These are phyloP conservation scores for Taphrina wiesneri DNA, from an alignment of 1,139 yeast genomes.

Conservation along the genomic window DNA sequence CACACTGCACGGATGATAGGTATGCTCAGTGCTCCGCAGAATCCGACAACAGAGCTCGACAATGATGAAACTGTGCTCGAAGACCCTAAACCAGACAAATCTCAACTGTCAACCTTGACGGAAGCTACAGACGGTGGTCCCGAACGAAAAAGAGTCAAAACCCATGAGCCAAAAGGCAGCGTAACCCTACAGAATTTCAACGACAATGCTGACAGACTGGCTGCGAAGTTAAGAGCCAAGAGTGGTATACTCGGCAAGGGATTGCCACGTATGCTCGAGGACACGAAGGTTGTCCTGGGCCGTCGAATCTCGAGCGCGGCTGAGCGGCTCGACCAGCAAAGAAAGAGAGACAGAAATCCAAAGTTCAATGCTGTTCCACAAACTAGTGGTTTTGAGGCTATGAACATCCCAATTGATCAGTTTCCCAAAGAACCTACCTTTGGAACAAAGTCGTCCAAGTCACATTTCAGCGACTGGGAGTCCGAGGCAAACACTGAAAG, in stretches of 20 bases:
- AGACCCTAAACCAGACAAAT: conserved; percentile 13
- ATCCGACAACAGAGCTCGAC: conserved; percentile 5
- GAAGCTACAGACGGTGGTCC: conserved; percentile 29
- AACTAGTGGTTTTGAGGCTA: conserved; percentile 28
- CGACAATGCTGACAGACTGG: conserved; percentile 35
- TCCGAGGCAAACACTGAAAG: conserved; percentile 16
- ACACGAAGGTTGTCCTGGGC: conserved; percentile 17
- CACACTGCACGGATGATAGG: conserved; percentile 28
- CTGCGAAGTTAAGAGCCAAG: conserved; percentile 35
- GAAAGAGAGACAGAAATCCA: conserved; percentile 5
- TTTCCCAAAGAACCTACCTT: conserved; percentile 4
- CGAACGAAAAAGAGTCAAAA: conserved; percentile 12
- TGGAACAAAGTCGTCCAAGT: conserved; percentile 18
- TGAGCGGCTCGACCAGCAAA: conserved; percentile 31
- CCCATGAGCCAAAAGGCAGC: conserved; percentile 35
- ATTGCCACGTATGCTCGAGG: conserved; percentile 33
- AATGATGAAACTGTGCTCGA: conserved; percentile 1
- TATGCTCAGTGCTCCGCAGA: conserved; percentile 29
- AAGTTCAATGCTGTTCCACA: neutral
- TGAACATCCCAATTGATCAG: conserved; percentile 25
- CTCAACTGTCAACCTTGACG: conserved; percentile 22
- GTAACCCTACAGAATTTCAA: conserved; percentile 37
- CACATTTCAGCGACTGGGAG: conserved; percentile 31
- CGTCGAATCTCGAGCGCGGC: conserved; percentile 15
- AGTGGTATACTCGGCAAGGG: conserved; percentile 33